These are phyloP conservation scores for Pseudognaphalium luteoalbum DNA, from an alignment of 129 eudicot species.

Conservation along the genomic window DNA sequence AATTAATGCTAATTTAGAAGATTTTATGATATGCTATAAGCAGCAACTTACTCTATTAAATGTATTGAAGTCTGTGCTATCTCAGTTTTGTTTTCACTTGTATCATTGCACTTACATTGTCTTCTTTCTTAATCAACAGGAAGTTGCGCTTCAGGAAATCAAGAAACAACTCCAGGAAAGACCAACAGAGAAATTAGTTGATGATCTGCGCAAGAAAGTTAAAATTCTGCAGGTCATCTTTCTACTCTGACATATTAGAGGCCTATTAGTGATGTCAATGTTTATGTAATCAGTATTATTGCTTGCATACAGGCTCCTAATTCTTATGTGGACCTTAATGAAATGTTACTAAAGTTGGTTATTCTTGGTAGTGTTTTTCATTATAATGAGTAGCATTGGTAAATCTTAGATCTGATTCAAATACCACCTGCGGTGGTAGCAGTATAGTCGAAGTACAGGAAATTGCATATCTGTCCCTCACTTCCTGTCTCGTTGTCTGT, in stretches of 20 bases:
- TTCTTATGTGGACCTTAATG: slow-evolving; percentile 9
- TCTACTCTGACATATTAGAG: slow-evolving; percentile 16
- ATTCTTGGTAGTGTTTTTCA: too few relatives aligned
- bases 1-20: neutral
- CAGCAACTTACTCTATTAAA: neutral
- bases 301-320: neutral
- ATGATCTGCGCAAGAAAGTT: slow-evolving; percentile 91
- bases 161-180: slow-evolving; percentile 80
- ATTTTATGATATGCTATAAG: neutral
- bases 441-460: neutral
- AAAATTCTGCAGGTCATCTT: slow-evolving; percentile 82
- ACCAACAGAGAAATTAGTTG: slow-evolving; percentile 83
- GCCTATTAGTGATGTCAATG: slow-evolving; percentile 12
- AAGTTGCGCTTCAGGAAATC: slow-evolving; percentile 68
- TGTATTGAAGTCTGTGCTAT: slow-evolving; percentile 5
- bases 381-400: too few relatives aligned
- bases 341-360: neutral
- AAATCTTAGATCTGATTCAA: too few relatives aligned
- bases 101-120: neutral
- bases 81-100: neutral
- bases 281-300: neutral
- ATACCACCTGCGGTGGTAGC: too few relatives aligned
- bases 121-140: slow-evolving; percentile 51
- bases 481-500: slow-evolving; percentile 16
- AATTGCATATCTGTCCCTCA: neutral